Conservation (phyloP, 2,329 filamentous ascomycete genomes). For the Penicillium paneum region DNA sequence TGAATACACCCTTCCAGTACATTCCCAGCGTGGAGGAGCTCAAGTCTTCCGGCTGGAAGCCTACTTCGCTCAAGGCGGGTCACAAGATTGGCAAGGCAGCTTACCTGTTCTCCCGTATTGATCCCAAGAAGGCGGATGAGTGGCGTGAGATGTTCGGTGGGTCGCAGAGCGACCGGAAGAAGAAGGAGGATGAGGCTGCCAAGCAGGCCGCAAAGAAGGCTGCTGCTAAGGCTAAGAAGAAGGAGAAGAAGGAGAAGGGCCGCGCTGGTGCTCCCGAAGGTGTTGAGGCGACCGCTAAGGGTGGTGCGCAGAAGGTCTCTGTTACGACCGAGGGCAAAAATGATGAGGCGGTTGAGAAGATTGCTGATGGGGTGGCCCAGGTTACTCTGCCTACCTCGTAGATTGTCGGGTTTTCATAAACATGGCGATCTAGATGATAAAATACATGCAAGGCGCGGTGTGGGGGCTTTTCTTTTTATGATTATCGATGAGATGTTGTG, state of each 20-base stretch:
- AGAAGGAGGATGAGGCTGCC: slow-evolving; percentile 59
- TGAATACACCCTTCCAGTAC: slow-evolving; percentile 57
- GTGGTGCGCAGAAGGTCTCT: slow-evolving; percentile 28
- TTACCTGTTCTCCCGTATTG: slow-evolving; percentile 80
- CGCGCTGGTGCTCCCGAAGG: slow-evolving; percentile 20
- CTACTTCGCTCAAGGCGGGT: slow-evolving; percentile 59
- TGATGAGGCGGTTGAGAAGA: slow-evolving; percentile 40
- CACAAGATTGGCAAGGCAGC: slow-evolving; percentile 78
- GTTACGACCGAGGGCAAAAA: slow-evolving; percentile 23
- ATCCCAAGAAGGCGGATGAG: slow-evolving; percentile 74
- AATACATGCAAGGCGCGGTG: slow-evolving; percentile 5
- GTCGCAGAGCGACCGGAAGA: slow-evolving; percentile 62
- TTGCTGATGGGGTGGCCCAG: slow-evolving; percentile 43
- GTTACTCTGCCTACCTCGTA: slow-evolving; percentile 43
- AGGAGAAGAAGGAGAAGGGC: slow-evolving; percentile 38
- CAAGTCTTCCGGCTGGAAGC: slow-evolving; percentile 62
- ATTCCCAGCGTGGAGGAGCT: slow-evolving; percentile 57
- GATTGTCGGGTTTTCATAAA: background rate
- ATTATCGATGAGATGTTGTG: slow-evolving; percentile 5
- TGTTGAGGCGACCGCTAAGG: slow-evolving; percentile 39
- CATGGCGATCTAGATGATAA: background rate
- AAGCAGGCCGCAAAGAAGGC: slow-evolving; percentile 41
- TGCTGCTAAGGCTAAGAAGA: slow-evolving; percentile 35
- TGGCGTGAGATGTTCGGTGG: slow-evolving; percentile 76
- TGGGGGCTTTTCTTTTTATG: background rate